These are phyloP conservation scores for Candida anglica DNA, from an alignment of 805 yeast genomes.

Conservation along the genomic window DNA sequence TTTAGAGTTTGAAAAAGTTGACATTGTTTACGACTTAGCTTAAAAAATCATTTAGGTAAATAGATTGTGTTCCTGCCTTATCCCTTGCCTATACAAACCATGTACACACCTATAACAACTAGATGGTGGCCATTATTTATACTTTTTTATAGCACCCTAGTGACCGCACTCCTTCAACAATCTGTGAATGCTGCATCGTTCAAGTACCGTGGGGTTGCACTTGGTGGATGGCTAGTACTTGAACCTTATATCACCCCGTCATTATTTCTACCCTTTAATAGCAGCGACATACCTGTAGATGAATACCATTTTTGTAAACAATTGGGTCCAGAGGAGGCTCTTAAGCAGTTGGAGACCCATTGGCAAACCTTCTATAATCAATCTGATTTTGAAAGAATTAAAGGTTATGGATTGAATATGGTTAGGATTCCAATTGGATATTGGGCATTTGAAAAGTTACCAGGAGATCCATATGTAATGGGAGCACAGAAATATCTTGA, in stretches of 20 bases:
- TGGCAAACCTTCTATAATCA: constrained; percentile 60
- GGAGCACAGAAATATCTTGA: constrained; percentile 66
- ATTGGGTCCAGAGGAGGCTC: constrained; percentile 48
- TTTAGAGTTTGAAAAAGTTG: no score
- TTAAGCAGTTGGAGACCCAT: constrained; percentile 41
- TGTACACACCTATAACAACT: no score
- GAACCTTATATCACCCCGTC: constrained; percentile 73
- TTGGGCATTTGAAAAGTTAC: constrained; percentile 61
- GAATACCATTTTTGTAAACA: constrained; percentile 52
- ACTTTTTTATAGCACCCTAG: no score
- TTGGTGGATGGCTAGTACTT: constrained; percentile 67
- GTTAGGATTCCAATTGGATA: constrained; percentile 79
- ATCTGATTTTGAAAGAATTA: constrained; percentile 50
- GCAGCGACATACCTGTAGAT: constrained; percentile 47
- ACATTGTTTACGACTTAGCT: no score
- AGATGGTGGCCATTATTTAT: no score
- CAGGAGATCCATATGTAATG: constrained; percentile 58
- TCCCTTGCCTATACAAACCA: no score
- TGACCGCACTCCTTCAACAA: no score
- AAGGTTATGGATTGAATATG: constrained; percentile 54
- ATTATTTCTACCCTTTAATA: constrained; percentile 42
- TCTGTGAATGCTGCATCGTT: neutral
- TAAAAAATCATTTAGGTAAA: no score
- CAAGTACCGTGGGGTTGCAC: constrained; percentile 10
- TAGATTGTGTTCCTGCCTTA: no score